A percentile compares a stretch with the other conserved stretches of the same genome.
Evolutionary conservation across 768 basidiomycete genomes (phyloP).

Genomic region (Phlegmacium glaucopus): DNA sequence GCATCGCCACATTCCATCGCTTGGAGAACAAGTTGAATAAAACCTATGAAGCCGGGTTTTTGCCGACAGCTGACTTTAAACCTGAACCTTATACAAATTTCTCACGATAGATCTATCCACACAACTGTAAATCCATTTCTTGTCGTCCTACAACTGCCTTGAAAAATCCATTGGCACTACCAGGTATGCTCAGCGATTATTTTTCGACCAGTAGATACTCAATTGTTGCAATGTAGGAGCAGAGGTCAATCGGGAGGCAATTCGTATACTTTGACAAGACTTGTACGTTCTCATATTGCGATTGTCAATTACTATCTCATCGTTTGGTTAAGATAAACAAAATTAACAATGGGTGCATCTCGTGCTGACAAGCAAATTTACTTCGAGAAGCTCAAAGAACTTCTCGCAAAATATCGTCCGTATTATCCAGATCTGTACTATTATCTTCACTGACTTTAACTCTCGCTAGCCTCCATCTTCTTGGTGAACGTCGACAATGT

Average conservation of each 20-base stretch:
- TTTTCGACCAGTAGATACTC: not conserved
- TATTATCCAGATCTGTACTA: slow-evolving; percentile 14
- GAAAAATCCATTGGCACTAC: slow-evolving; percentile 93
- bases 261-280: slow-evolving; percentile 29
- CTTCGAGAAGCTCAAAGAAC: slow-evolving; percentile 91
- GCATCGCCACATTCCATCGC: slow-evolving; percentile 86
- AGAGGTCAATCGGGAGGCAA: slow-evolving; percentile 96
- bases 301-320: not conserved
- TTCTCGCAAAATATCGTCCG: slow-evolving; percentile 87
- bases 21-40: slow-evolving; percentile 23
- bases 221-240: slow-evolving; percentile 16
- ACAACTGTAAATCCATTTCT: slow-evolving; percentile 20
- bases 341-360: slow-evolving; percentile 81
- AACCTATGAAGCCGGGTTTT: slow-evolving; percentile 11
- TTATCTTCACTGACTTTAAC: slow-evolving; percentile 1
- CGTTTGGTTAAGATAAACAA: slow-evolving; percentile 22
- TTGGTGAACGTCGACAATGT: slow-evolving; percentile 99
- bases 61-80: slow-evolving; percentile 20
- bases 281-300: slow-evolving; percentile 11
- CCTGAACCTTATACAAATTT: slow-evolving; percentile 32
- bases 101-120: slow-evolving; percentile 32
- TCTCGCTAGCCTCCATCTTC: slow-evolving; percentile 84
- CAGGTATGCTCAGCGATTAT: slow-evolving; percentile 42
- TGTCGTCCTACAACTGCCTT: slow-evolving; percentile 56
- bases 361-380: slow-evolving; percentile 88